phyloP scores from a whole-genome alignment of 1,139 yeast genomes.

The Lodderomyces elongisporus region DNA sequence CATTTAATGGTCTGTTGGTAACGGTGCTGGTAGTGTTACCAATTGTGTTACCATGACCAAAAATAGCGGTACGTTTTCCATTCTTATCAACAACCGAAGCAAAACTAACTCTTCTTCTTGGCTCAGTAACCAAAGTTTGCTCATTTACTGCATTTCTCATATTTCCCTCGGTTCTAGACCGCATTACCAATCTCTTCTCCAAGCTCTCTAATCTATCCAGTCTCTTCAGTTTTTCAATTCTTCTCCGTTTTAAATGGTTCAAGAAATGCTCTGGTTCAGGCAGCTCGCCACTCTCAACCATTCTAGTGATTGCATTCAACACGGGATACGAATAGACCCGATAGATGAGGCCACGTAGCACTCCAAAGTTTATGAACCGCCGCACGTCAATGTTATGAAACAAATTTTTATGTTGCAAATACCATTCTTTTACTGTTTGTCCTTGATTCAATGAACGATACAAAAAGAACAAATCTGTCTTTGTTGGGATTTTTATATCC shows the following conservation, averaged over 20 bases:
- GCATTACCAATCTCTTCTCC: slow-evolving; percentile 2
- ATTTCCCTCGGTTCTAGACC: slow-evolving; percentile 13
- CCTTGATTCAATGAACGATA: slow-evolving; percentile 81
- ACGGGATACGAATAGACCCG: slow-evolving; percentile 77
- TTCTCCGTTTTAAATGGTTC: slow-evolving; percentile 16
- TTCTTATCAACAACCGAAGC: slow-evolving; percentile 13
- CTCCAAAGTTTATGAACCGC: slow-evolving; percentile 82
- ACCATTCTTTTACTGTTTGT: slow-evolving; percentile 78
- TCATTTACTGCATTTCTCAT: slow-evolving; percentile 27
- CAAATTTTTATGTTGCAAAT: slow-evolving; percentile 50
- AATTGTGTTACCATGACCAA: too few relatives aligned
- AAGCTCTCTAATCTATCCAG: slow-evolving; percentile 1
- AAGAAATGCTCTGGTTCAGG: slow-evolving; percentile 28
- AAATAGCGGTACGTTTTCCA: slow-evolving; percentile 4
- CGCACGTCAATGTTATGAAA: slow-evolving; percentile 71
- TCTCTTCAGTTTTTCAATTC: slow-evolving; percentile 6
- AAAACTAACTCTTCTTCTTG: slow-evolving; percentile 31
- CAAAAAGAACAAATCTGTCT: slow-evolving; percentile 62
- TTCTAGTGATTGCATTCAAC: slow-evolving; percentile 32
- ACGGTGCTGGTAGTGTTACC: too few relatives aligned
- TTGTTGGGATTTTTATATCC: slow-evolving; percentile 49
- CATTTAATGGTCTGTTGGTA: too few relatives aligned
- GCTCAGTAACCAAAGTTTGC: slow-evolving; percentile 21
- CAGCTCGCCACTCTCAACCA: slow-evolving; percentile 28
- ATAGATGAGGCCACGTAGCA: slow-evolving; percentile 74